Base-by-base conservation (phyloP, 495 filamentous ascomycete species). In the Platismatia glauca region DNA sequence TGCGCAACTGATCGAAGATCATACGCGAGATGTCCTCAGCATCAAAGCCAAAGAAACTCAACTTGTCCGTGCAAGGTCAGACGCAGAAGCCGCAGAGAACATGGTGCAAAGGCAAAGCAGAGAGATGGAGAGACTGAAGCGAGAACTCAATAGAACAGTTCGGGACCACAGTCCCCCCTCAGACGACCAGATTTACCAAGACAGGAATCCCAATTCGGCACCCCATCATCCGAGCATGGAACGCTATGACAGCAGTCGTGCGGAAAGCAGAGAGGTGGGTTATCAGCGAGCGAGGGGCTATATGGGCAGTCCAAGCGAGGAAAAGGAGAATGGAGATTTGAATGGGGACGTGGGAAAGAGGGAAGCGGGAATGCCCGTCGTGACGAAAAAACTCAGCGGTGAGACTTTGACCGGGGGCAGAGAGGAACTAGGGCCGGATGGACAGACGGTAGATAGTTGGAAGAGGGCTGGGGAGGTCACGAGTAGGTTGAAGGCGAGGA, bases 41-140 rank as follows among this genome's bases (percentile, higher is more conserved):
- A 92, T 97, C 74, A 97, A 97, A 67, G 95, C 95, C 39, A 99
- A 99, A 73, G 95, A 97, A 72, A 97, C 95, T 8, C 95, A 99
- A 69, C 80, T 99, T 11, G 91, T 97, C 12, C 85, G 95, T 33
- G 91, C 94, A 34, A 83, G 91, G 22, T 87, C 86, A 68, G 95
- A 99, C 65, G 88, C 88, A 52, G 93, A 99, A 73, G 82, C 89
- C 5, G 88, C 91, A 0, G 91, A 96, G 72, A 85, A 88, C 64
- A 86, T 83, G 55, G 89, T 90, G 41, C 85, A 91, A 60, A 87
- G 89, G 60, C 84, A 95, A 67, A 82, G 87, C 59, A 83, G 92
- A 56, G 95, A 99, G 73, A 88, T 97, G 64, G 94, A 97, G 46
- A 82, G 95, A 27, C 78, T 97, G 52, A 97, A 96, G 77, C 89